These are phyloP conservation scores for Gelatoporia subvermispora DNA, from an alignment of 768 basidiomycete genomes.

Conservation along the genomic window DNA sequence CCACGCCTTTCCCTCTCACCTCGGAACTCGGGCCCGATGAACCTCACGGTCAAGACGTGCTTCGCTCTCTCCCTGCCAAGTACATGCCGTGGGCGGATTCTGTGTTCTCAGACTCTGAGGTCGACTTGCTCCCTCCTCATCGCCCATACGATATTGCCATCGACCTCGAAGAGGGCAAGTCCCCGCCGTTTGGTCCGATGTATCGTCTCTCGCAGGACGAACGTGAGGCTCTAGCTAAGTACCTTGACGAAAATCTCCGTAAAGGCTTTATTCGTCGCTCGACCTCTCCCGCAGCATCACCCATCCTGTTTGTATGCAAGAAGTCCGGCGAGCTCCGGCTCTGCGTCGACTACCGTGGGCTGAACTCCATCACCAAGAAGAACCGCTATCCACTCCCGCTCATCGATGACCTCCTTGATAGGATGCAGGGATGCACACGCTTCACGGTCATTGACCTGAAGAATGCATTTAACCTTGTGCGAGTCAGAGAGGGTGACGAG, in stretches of 20 bases:
- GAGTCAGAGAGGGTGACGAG: slow-evolving; percentile 30
- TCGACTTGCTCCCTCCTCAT: slow-evolving; percentile 4
- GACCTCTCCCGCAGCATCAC: slow-evolving; percentile 19
- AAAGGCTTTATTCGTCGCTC: slow-evolving; percentile 27
- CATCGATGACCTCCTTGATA: slow-evolving; percentile 27
- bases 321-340: slow-evolving; percentile 19
- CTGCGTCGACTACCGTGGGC: too few relatives aligned
- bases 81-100: slow-evolving; percentile 18
- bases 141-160: slow-evolving; percentile 18
- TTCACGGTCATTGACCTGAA: slow-evolving; percentile 37
- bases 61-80: too few relatives aligned
- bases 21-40: too few relatives aligned
- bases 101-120: slow-evolving; percentile 5
- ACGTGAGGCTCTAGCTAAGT: slow-evolving; percentile 28
- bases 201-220: slow-evolving; percentile 23
- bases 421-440: slow-evolving; percentile 9
- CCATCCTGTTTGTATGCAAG: slow-evolving; percentile 24
- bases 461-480: slow-evolving; percentile 37
- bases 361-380: slow-evolving; percentile 29
- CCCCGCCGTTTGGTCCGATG: slow-evolving; percentile 23
- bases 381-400: slow-evolving; percentile 31
- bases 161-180: slow-evolving; percentile 23
- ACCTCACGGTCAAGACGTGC: too few relatives aligned
- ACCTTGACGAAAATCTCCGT: slow-evolving; percentile 30
- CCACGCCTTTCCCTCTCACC: too few relatives aligned